phyloP scores from a whole-genome alignment of 1,284 basidiomycete species.

The Trametes pubescens region DNA sequence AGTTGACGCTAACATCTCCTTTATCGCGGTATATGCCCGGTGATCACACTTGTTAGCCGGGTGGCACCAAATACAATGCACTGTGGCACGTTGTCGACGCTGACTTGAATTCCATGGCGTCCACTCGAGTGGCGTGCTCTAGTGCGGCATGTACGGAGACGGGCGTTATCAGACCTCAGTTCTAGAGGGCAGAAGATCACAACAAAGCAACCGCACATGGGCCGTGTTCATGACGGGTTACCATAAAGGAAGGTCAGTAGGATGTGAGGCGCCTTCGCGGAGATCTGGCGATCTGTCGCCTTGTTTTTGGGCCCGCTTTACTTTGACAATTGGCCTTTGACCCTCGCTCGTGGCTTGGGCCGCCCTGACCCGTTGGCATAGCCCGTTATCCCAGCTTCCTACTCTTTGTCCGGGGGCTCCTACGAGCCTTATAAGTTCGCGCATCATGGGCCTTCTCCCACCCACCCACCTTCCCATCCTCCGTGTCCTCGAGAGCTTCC shows the following conservation, averaged over 20 bases:
- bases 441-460: constrained; percentile 11
- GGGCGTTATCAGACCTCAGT: constrained; percentile 3
- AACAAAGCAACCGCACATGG: constrained; percentile 25
- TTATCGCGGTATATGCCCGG: not conserved
- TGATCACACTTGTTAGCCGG: not conserved
- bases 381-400: constrained; percentile 17
- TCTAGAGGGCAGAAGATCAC: constrained; percentile 15
- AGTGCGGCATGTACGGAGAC: not conserved
- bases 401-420: constrained; percentile 28
- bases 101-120: not conserved
- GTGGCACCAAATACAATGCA: not conserved
- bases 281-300: constrained; percentile 28
- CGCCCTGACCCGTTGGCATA: constrained; percentile 24
- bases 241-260: constrained; percentile 31
- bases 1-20: no score
- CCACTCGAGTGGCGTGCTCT: not conserved
- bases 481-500: constrained; percentile 15
- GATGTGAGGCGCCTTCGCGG: constrained; percentile 21
- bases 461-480: constrained; percentile 14
- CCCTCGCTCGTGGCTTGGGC: constrained; percentile 25
- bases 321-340: constrained; percentile 30
- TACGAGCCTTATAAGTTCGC: constrained; percentile 26
- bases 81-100: not conserved
- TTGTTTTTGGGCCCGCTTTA: constrained; percentile 28
- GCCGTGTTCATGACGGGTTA: constrained; percentile 9